Evolutionary conservation across 495 filamentous ascomycete genomes (phyloP).

Genomic region (Neurospora tetraspora): DNA sequence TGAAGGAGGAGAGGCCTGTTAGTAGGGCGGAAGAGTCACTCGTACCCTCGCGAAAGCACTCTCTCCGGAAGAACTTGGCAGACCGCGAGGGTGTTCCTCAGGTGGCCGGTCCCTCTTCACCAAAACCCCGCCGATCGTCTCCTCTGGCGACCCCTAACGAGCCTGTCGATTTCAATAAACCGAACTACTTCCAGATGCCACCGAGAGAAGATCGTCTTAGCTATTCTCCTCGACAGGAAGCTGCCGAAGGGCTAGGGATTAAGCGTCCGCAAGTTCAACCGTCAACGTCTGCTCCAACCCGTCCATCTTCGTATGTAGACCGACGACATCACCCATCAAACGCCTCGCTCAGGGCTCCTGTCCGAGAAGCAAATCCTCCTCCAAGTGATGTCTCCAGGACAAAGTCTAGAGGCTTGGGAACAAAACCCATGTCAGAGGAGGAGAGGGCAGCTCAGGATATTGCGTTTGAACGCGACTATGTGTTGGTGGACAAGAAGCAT

Average conservation of each 20-base stretch:
- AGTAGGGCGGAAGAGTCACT: constrained; percentile 20
- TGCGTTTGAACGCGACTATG: constrained; percentile 86
- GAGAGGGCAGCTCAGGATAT: constrained; percentile 79
- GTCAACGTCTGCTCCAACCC: constrained; percentile 31
- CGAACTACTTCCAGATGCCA: neutral
- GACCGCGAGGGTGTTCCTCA: constrained; percentile 24
- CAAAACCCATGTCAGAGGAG: constrained; percentile 42
- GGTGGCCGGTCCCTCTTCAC: constrained; percentile 20
- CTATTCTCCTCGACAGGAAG: constrained; percentile 18
- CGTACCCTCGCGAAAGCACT: constrained; percentile 9
- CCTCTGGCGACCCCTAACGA: constrained; percentile 30
- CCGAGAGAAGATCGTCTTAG: neutral
- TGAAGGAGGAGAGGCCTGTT: constrained; percentile 15
- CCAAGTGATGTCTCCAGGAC: constrained; percentile 5
- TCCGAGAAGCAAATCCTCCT: constrained; percentile 11
- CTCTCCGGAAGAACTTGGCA: constrained; percentile 14
- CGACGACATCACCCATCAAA: constrained; percentile 28
- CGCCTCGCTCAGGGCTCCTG: constrained; percentile 17
- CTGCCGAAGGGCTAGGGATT: constrained; percentile 35
- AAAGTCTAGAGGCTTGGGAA: constrained; percentile 14
- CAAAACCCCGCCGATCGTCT: constrained; percentile 27
- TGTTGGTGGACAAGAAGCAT: constrained; percentile 86
- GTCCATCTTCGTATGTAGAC: constrained; percentile 22
- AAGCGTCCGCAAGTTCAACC: constrained; percentile 27
- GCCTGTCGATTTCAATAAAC: constrained; percentile 4